These are phyloP conservation scores for Ceratocystis cacaofunesta DNA, from an alignment of 2,329 filamentous ascomycete genomes.

Conservation along the genomic window DNA sequence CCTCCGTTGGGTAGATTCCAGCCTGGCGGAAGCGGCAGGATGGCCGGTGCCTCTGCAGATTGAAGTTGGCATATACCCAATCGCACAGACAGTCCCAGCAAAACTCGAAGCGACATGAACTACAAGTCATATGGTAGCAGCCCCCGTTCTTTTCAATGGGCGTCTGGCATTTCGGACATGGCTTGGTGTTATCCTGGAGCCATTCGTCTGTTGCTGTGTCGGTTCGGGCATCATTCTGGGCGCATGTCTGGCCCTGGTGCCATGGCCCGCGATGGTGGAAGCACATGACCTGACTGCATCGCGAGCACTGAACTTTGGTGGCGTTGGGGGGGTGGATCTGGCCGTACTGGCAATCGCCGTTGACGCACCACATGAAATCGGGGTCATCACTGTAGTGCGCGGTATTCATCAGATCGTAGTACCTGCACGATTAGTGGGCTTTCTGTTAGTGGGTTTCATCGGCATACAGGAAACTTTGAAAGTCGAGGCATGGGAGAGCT, in stretches of 20 bases:
- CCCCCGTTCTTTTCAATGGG: constrained; percentile 4
- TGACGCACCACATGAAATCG: constrained; percentile 59
- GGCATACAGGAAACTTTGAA: neutral
- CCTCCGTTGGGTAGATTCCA: neutral
- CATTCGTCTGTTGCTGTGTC: constrained; percentile 1
- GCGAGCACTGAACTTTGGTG: constrained; percentile 51
- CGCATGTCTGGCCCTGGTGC: constrained; percentile 5
- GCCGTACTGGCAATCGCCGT: constrained; percentile 52
- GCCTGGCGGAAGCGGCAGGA: neutral
- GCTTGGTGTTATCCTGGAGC: neutral
- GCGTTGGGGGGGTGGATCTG: constrained; percentile 53
- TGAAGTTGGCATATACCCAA: neutral
- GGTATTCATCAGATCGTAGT: neutral
- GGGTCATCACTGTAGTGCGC: constrained; percentile 37
- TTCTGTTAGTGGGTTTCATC: no score
- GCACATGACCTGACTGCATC: constrained; percentile 20
- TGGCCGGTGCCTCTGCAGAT: constrained; percentile 12
- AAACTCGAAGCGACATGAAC: neutral
- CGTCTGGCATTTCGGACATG: neutral
- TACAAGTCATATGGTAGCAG: constrained; percentile 6
- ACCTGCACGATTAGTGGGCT: neutral
- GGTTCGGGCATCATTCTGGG: neutral
- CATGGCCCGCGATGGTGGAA: constrained; percentile 6
- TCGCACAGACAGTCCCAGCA: constrained; percentile 1
- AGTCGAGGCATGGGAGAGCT: neutral